Conservation (phyloP, 1,139 yeast genomes). For the Zygotorulaspora mrakii region DNA sequence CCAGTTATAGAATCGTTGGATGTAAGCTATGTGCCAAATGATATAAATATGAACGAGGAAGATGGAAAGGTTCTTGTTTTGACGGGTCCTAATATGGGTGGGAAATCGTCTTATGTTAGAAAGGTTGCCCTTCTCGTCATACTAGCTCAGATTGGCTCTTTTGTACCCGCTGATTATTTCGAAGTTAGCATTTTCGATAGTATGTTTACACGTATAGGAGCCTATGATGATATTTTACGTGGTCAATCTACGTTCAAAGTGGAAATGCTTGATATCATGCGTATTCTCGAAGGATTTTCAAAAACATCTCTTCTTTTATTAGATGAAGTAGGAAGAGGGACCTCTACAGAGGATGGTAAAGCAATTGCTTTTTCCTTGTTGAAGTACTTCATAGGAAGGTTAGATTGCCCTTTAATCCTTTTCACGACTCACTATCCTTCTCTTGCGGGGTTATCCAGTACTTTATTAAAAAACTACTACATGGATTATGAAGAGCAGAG, state of each 20-base stretch:
- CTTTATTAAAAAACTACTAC: conserved; percentile 56
- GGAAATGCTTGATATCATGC: conserved; percentile 48
- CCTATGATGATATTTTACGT: conserved; percentile 42
- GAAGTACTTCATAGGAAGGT: conserved; percentile 50
- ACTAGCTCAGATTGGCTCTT: conserved; percentile 51
- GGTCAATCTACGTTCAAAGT: conserved; percentile 48
- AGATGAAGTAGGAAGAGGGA: conserved; percentile 57
- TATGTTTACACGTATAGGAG: conserved; percentile 46
- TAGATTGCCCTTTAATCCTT: conserved; percentile 53
- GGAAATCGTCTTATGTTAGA: conserved; percentile 49
- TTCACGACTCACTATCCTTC: conserved; percentile 91
- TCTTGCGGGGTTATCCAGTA: conserved; percentile 47
- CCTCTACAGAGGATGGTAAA: conserved; percentile 87
- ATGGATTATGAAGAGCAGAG: conserved; percentile 63
- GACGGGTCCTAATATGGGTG: conserved; percentile 61
- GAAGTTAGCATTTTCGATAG: conserved; percentile 43
- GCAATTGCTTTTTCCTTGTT: conserved; percentile 80
- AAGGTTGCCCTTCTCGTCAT: conserved; percentile 46
- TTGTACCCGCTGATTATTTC: conserved; percentile 48
- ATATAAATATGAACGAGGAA: conserved; percentile 47
- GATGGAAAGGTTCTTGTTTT: conserved; percentile 55
- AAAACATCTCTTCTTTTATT: conserved; percentile 43
- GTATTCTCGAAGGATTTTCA: conserved; percentile 39
- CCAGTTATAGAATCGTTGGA: conserved; percentile 68
- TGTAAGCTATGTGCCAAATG: conserved; percentile 63